Base-by-base conservation (phyloP, 2,329 filamentous ascomycete species). In the Blastomyces gilchristii region DNA sequence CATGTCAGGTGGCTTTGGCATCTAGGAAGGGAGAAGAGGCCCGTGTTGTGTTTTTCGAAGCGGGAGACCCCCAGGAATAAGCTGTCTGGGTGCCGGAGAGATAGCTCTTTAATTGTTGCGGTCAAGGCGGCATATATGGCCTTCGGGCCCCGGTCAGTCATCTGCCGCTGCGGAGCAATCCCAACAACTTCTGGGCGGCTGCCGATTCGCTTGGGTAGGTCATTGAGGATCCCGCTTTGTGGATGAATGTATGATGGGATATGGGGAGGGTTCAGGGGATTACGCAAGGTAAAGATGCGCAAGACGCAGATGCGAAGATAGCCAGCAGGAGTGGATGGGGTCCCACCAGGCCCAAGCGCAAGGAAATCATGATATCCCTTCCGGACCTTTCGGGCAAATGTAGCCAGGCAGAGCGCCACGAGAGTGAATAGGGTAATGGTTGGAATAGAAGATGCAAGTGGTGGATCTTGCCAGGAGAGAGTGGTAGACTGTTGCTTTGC, bases 21-120 rank as follows among this genome's bases (percentile, higher is more conserved):
- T 60, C 61, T 63, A 12, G 65, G 79, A 2, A 77, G 79, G 0
- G 87, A 83, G 74, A 93, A 94, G 0, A 95, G 80, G 0, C 87
- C 90, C 6, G 90, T 82, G 52, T 88, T 88, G 71, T 93, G 87
- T 77, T 92, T 93, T 74, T 94, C 90, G 68, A 94, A 86, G 71
- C 88, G 92, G 0, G 87, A 90, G 0, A 82, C 87, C 0, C 84
- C 87, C 9, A 86, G 83, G 70, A 80, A 82, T 63, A 88, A 79
- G 18, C 74, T 74, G 0, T 76, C 74, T 2, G 79, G 79, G 68
- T 79, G 75, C n/a, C 69, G 69, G 1, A 71, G 67, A 12, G 79
- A 80, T 31, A 90, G 78, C 3, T 73, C 72, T 62, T 81, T 75
- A 58, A 91, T 79, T 1, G 81, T 79, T 0, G 74, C 70, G 1